Conservation (phyloP, 2,329 filamentous ascomycete genomes). For the Ophiostoma sp. region DNA sequence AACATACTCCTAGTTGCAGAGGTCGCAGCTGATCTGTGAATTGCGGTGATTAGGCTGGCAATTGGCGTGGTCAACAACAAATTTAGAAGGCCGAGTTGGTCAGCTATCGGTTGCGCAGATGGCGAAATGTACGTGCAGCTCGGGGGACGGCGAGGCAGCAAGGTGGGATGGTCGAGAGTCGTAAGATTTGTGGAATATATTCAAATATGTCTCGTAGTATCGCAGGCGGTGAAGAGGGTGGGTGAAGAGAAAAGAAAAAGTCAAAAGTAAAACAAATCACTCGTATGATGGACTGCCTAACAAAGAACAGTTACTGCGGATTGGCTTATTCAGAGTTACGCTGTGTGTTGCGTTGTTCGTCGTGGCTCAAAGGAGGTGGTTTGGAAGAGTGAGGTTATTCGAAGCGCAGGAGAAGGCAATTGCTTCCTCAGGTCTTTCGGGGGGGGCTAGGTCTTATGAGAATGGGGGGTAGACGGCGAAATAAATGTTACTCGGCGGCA, state of each 20-base stretch:
- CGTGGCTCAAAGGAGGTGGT: neutral
- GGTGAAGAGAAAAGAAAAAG: too few relatives aligned
- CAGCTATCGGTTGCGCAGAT: neutral
- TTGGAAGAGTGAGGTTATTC: constrained; percentile 12
- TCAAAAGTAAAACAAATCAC: neutral
- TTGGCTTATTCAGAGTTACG: neutral
- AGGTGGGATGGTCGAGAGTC: neutral
- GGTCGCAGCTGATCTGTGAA: neutral
- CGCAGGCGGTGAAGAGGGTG: neutral
- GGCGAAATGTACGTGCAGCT: constrained; percentile 2
- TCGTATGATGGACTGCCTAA: neutral
- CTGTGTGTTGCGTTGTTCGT: neutral
- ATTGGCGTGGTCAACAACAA: neutral
- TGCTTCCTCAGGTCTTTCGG: neutral
- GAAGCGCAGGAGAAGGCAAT: neutral
- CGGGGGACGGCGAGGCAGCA: neutral
- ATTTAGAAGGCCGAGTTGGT: neutral
- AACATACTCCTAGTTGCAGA: neutral
- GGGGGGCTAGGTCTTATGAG: neutral
- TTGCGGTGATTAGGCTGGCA: neutral
- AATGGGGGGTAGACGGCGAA: constrained; percentile 1
- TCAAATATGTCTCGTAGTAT: neutral
- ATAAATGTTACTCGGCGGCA: neutral
- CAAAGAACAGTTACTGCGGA: neutral
- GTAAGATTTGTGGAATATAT: constrained; percentile 3